phyloP scores from a whole-genome alignment of 2,329 filamentous ascomycete species.

The Thielaviopsis euricoi region DNA sequence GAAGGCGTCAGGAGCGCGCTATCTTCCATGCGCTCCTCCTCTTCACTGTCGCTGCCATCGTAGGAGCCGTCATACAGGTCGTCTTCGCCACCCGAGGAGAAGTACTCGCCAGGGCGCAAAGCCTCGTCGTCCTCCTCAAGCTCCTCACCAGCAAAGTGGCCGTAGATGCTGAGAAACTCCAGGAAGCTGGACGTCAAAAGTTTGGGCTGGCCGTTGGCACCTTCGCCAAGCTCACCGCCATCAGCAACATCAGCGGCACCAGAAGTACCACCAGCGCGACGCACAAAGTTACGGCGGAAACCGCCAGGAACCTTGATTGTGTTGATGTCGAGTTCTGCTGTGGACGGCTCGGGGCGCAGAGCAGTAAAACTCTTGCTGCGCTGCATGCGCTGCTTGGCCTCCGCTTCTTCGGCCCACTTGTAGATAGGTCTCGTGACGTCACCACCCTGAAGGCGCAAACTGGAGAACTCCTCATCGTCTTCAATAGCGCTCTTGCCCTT shows the following conservation, averaged over 20 bases:
- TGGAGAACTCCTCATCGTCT: conserved; percentile 77
- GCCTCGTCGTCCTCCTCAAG: conserved; percentile 93
- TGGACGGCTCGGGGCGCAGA: conserved; percentile 60
- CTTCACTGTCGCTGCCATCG: conserved; percentile 35
- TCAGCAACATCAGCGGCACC: conserved; percentile 15
- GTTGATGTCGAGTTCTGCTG: conserved; percentile 68
- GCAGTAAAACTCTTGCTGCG: conserved; percentile 81
- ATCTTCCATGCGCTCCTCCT: conserved; percentile 73
- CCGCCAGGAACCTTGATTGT: conserved; percentile 87
- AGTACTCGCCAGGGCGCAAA: conserved; percentile 76
- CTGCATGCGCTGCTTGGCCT: conserved; percentile 49
- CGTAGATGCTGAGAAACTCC: conserved; percentile 87
- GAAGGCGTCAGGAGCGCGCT: conserved; percentile 69
- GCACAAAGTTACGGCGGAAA: conserved; percentile 78
- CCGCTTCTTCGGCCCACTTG: conserved; percentile 83
- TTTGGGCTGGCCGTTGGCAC: conserved; percentile 28
- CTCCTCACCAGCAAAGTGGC: conserved; percentile 93
- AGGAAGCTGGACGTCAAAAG: conserved; percentile 85
- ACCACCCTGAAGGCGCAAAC: conserved; percentile 78
- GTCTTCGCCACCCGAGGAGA: conserved; percentile 59
- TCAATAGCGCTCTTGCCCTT: conserved; percentile 39
- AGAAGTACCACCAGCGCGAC: conserved; percentile 34
- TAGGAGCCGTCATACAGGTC: conserved; percentile 34
- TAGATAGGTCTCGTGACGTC: conserved; percentile 93
- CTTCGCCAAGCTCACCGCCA: conserved; percentile 15